Evolutionary conservation across 2,329 filamentous ascomycete genomes (phyloP), one percentile per base, ranked within the genome.

Genomic region (Arthrocladium fulminans): DNA sequence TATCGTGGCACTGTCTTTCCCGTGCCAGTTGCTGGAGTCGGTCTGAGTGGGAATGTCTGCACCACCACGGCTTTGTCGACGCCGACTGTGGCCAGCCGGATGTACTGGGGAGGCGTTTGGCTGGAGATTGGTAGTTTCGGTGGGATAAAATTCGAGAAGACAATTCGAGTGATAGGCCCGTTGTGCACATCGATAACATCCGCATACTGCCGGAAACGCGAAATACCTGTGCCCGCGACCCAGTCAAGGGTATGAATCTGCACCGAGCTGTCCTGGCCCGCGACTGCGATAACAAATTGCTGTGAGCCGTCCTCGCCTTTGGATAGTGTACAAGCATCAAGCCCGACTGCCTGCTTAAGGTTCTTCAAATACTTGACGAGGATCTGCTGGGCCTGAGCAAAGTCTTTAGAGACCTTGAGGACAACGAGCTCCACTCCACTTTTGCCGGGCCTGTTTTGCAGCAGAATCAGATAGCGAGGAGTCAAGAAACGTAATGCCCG

Each of bases 71-170:
- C 86, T 63, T 88, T 89, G 51, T 81, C 83, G 57, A 94, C 81
- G 42, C 84, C 88, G 34, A 87, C 84, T 40, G 85, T 89, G 24
- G 86, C 88, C 2, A 95, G 77, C 58, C 86, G 86, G 57, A 94
- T 70, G 59, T 79, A 79, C 57, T 81, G 76, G 13, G 77, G 72
- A 30, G 64, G 61, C 44, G 68, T 68, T 47, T 69, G 63, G 57
- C 71, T 62, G 2, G 67, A 69, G 53, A 75, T 70, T n/a, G 76
- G 64, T 44, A 68, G 60, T 3, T 59, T 49, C 1, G 76, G 79
- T 1, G 76, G 68, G 19, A 64, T 61, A 62, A 82, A 83, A 12
- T 61, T 64, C 6, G 72, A 73, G 55, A 73, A 73, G 41, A 63
- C 61, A 48, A 73, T 61, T 48, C 75, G 77, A 2, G 80, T 83